Evolutionary conservation across 345 rosid genomes (phyloP).

Genomic region (Kernera saxatilis): DNA sequence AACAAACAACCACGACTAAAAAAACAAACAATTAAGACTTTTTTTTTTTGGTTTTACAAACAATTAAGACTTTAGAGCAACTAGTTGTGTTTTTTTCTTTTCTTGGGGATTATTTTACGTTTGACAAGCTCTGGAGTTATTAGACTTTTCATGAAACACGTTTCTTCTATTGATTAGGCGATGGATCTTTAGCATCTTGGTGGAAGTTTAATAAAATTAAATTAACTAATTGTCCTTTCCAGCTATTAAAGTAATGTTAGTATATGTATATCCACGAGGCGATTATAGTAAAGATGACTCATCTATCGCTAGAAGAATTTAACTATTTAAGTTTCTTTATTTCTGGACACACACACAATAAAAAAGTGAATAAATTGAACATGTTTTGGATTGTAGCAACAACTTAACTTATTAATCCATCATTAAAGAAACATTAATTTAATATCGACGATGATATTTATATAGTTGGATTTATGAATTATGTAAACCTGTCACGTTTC

Average conservation of each 20-base stretch:
- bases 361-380: neutral
- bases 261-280: neutral
- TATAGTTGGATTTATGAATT: neutral
- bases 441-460: neutral
- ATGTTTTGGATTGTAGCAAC: constrained; percentile 2
- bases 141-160: constrained; percentile 8
- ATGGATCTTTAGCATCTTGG: neutral
- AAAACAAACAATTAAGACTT: neutral
- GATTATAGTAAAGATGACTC: constrained; percentile 1
- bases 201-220: neutral
- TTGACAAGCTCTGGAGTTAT: neutral
- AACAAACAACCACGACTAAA: too few species aligned
- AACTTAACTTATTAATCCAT: neutral
- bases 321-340: neutral
- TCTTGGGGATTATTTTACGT: neutral
- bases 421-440: neutral
- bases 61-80: neutral
- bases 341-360: neutral
- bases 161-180: constrained; percentile 1
- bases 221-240: neutral
- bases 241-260: neutral
- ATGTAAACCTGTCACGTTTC: constrained; percentile 11
- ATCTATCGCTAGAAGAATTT: neutral
- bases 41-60: too few species aligned
- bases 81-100: neutral